Conservation (phyloP, 2,329 filamentous ascomycete genomes). For the Phyllosticta citribraziliensis region DNA sequence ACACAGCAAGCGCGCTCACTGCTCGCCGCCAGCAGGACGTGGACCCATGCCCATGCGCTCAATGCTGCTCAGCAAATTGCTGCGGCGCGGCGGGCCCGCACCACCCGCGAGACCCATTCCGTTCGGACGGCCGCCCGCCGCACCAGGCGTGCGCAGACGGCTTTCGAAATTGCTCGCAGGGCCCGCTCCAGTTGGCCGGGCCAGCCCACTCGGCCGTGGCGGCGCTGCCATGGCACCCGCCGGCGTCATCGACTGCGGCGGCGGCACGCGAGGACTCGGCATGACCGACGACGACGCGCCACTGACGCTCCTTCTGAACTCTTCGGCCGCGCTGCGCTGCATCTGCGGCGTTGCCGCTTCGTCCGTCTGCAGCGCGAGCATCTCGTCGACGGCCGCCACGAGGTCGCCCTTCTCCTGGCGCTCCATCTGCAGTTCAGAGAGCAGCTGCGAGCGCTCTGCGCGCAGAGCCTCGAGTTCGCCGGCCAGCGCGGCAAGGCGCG, state of each 20-base stretch:
- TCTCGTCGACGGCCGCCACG: constrained; percentile 71
- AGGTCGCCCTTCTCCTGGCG: constrained; percentile 76
- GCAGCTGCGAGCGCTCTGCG: constrained; percentile 57
- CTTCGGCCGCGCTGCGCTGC: constrained; percentile 16
- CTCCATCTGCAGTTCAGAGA: constrained; percentile 60
- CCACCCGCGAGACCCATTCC: neutral
- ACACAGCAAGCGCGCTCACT: neutral
- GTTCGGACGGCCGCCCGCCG: neutral
- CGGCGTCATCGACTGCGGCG: constrained; percentile 10
- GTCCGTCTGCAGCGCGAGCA: constrained; percentile 57
- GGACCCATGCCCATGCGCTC: constrained; percentile 64
- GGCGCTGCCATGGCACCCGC: neutral
- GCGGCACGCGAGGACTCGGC: constrained; percentile 14
- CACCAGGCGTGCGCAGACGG: neutral
- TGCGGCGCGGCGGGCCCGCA: constrained; percentile 38
- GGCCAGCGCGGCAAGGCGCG: constrained; percentile 64
- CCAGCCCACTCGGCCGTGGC: constrained; percentile 14
- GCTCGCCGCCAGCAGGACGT: neutral
- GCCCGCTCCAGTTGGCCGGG: constrained; percentile 36
- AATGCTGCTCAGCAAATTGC: constrained; percentile 74
- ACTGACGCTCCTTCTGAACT: constrained; percentile 44
- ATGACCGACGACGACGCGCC: constrained; percentile 12
- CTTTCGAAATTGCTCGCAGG: constrained; percentile 14
- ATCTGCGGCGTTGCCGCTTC: constrained; percentile 22
- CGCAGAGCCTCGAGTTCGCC: constrained; percentile 62